Evolutionary conservation across 371 early-diverging fungal species (phyloP).

Genomic region (Mycotypha africana): DNA sequence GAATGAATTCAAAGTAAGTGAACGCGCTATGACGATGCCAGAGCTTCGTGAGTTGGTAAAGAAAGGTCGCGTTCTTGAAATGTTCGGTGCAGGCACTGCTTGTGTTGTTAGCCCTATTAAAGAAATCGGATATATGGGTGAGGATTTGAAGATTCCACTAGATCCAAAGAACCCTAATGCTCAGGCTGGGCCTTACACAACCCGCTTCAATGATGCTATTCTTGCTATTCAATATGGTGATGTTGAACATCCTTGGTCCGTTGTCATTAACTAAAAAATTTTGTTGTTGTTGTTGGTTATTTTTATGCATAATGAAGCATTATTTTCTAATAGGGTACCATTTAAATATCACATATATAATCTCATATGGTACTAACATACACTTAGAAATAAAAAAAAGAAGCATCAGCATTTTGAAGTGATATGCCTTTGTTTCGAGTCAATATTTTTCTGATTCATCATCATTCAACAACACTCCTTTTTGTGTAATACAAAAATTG

Average conservation of each 20-base stretch:
- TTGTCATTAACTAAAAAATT: slow-evolving; percentile 48
- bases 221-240: slow-evolving; percentile 95
- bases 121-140: slow-evolving; percentile 66
- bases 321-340: too few relatives aligned
- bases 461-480: too few relatives aligned
- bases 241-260: slow-evolving; percentile 68
- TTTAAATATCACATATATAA: too few relatives aligned
- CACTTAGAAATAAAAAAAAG: too few relatives aligned
- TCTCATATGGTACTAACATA: too few relatives aligned
- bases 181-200: slow-evolving; percentile 91
- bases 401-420: too few relatives aligned
- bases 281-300: too few relatives aligned
- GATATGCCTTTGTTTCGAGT: too few relatives aligned
- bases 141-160: slow-evolving; percentile 77
- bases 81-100: slow-evolving; percentile 96
- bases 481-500: too few relatives aligned
- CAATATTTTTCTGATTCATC: too few relatives aligned
- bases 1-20: slow-evolving; percentile 89
- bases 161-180: slow-evolving; percentile 75
- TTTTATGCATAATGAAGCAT: too few relatives aligned
- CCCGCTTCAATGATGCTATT: slow-evolving; percentile 80
- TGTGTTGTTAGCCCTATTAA: slow-evolving; percentile 94
- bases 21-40: slow-evolving; percentile 82
- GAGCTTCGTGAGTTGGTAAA: slow-evolving; percentile 71
- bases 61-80: slow-evolving; percentile 67